phyloP scores from a whole-genome alignment of 805 yeast species.

The Cyberlindnera xylosilytica region DNA sequence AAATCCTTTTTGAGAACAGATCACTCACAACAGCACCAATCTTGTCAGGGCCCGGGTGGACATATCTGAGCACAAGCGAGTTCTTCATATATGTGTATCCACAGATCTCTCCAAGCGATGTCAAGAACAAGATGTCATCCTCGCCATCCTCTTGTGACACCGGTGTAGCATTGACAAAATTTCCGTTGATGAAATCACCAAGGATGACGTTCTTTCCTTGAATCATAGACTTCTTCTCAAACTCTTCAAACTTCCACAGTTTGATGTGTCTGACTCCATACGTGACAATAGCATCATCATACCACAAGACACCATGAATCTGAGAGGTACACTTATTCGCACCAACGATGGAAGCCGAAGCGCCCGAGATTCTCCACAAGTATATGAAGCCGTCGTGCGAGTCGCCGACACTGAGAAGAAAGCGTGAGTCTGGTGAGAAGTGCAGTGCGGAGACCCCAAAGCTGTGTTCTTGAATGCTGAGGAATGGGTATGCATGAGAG shows the following conservation, averaged over 20 bases:
- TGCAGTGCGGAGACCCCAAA: conserved; percentile 56
- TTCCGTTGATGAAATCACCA: conserved; percentile 45
- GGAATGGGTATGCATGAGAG: conserved; percentile 46
- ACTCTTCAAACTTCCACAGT: conserved; percentile 50
- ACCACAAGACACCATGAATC: conserved; percentile 56
- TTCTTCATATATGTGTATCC: conserved; percentile 18
- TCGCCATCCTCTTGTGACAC: conserved; percentile 17
- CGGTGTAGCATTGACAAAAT: conserved; percentile 40
- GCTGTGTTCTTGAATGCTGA: conserved; percentile 56
- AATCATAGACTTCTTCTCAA: conserved; percentile 31
- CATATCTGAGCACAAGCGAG: conserved; percentile 16
- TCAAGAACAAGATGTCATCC: conserved; percentile 23
- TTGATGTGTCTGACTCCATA: conserved; percentile 61
- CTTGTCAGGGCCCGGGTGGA: conserved; percentile 8
- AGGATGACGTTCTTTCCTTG: conserved; percentile 60
- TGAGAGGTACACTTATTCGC: conserved; percentile 63
- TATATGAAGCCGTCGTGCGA: conserved; percentile 66
- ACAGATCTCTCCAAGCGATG: conserved; percentile 26
- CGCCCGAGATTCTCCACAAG: conserved; percentile 48
- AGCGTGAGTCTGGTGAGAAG: conserved; percentile 57
- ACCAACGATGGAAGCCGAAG: conserved; percentile 36
- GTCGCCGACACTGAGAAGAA: conserved; percentile 60
- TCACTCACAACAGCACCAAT: conserved; percentile 23
- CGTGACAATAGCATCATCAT: conserved; percentile 46
- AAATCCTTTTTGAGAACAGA: conserved; percentile 21